phyloP scores from a whole-genome alignment of 1,284 basidiomycete species.

The Schizophyllum amplum region DNA sequence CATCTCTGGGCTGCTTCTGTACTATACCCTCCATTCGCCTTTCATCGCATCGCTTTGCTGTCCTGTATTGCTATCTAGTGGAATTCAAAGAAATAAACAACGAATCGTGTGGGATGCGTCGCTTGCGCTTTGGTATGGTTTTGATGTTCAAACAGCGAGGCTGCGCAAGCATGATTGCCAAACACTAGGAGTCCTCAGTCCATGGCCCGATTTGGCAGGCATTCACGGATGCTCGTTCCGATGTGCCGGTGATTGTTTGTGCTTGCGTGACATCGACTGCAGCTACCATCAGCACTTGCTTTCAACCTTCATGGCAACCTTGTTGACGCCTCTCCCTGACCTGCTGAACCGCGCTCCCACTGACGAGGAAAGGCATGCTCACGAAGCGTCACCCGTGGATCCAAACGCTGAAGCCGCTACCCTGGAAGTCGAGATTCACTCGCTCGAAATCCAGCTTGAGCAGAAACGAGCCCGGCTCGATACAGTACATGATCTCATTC shows the following conservation, averaged over 20 bases:
- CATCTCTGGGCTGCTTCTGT: neutral
- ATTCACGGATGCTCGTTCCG: too few species aligned
- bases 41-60: neutral
- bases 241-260: too few species aligned
- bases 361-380: neutral
- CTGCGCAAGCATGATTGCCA: too few species aligned
- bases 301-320: too few species aligned
- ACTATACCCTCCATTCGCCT: neutral
- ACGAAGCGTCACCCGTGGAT: neutral
- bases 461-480: neutral
- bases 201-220: too few species aligned
- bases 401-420: neutral
- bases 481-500: neutral
- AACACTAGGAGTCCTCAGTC: too few species aligned
- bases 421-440: neutral
- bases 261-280: too few species aligned
- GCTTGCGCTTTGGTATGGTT: too few species aligned
- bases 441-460: neutral
- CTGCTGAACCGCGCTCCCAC: neutral
- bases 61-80: neutral
- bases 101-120: too few species aligned
- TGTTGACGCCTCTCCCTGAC: neutral
- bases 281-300: neutral
- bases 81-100: too few species aligned
- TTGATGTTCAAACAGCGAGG: too few species aligned